phyloP scores from a whole-genome alignment of 768 basidiomycete species.

The Psilocybe sp. region DNA sequence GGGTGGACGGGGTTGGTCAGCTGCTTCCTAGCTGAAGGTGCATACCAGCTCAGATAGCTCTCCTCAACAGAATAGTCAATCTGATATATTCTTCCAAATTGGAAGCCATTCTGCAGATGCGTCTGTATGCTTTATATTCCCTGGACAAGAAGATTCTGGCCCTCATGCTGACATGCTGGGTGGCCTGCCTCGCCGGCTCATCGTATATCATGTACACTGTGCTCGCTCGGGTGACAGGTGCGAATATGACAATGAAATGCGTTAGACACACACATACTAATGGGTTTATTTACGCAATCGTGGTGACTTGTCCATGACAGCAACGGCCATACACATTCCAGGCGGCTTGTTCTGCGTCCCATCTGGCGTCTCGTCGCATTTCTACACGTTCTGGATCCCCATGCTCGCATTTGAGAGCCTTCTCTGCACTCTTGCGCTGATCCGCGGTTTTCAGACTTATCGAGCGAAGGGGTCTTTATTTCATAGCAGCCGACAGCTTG shows the following conservation, averaged over 20 bases:
- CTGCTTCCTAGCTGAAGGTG: conserved; percentile 55
- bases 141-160: conserved; percentile 48
- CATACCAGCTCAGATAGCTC: conserved; percentile 7
- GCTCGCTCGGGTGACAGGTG: conserved; percentile 39
- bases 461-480: conserved; percentile 31
- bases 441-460: conserved; percentile 46
- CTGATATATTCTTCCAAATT: not conserved
- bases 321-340: conserved; percentile 18
- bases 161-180: conserved; percentile 41
- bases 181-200: conserved; percentile 35
- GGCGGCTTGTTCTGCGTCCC: conserved; percentile 42
- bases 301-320: conserved; percentile 5
- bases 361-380: conserved; percentile 32
- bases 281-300: not conserved
- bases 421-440: conserved; percentile 49
- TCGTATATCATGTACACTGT: conserved; percentile 47
- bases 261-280: not conserved
- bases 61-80: not conserved
- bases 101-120: conserved; percentile 59
- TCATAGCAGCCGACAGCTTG: conserved; percentile 40
- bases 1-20: conserved; percentile 56
- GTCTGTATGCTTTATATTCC: conserved; percentile 61
- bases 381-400: conserved; percentile 62
- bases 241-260: conserved; percentile 3
- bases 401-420: conserved; percentile 52